Base-by-base conservation (phyloP, 1,284 basidiomycete species). In the Leucoagaricus sp. region DNA sequence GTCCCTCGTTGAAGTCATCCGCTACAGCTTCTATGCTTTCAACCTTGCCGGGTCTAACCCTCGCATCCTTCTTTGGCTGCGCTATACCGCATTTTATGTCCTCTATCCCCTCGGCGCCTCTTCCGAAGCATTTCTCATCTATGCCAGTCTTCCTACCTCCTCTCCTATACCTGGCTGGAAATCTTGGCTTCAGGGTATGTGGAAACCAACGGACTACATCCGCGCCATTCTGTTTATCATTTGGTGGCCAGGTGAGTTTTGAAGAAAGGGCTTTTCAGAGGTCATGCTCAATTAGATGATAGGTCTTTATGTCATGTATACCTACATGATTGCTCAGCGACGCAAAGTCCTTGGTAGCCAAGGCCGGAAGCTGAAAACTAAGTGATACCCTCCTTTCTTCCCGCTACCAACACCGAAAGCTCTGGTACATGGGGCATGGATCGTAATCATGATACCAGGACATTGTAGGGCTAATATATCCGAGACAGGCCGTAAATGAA, bases 51-150 rank as follows among this genome's bases (percentile, higher is more conserved):
- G 81, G 6, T 57, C 58, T 54, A 77, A 80, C 60, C 78, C 83
- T 6, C 68, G 67, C 49, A 25, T 68, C 28, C 79, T 91, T 49
- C 73, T 85, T 25, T 88, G 80, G 75, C 71, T 88, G 42, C 86
- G 95, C 53, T 99, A 98, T 81, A 93, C 94, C 26, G 85, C 93
- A 5, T 99, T 98, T 76, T 95, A 91, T 72, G 64, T 95, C 47
- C 84, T 98, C 26, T 99, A 99, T 76, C 94, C 93, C 2, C 73
- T 96, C 45, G 96, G 96, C 49, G 96, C 96, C 1, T 82, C 82
- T 6, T 94, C 92, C 41, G 96, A 99, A 74, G 94, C 94, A 0
- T 85, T 91, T 69, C 81, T 96, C 58, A 91, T 89, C 66, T 87
- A 87, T 67, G 81, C 86, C 1, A 92, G 93, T 8, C 81, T 98